Evolutionary conservation across 768 basidiomycete genomes (phyloP), one percentile per base, ranked within the genome.

Genomic region (Cyathus striatus): DNA sequence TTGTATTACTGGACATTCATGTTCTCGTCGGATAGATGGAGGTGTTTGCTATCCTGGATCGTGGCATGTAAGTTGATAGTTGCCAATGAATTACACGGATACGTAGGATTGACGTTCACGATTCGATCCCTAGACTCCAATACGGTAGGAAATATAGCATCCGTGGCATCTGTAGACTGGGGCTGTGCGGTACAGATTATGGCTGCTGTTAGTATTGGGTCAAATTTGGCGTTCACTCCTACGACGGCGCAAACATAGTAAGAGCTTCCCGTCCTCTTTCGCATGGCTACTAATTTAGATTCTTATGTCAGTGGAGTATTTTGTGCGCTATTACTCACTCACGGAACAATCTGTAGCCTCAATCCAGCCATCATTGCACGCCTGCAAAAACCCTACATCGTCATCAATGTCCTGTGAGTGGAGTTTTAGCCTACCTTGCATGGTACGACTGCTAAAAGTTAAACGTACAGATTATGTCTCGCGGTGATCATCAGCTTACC

Each of bases 241-340:
- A 77, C 76, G 5, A 55, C 59, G 14, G 66, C 57, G 1, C 74
- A 74, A 47, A 63, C 65, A 34, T 78, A 69, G 76, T 70, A 50
- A 43, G 75, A 17, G 12, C 16, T 18, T n/a, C n/a, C n/a, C n/a
- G n/a, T n/a, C n/a, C n/a, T n/a, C n/a, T n/a, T n/a, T n/a, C n/a
- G n/a, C n/a, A n/a, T n/a, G n/a, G n/a, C n/a, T n/a, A n/a, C n/a
- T n/a, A n/a, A n/a, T n/a, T n/a, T n/a, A n/a, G n/a, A n/a, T n/a
- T n/a, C n/a, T n/a, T n/a, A n/a, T n/a, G n/a, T n/a, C n/a, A 87
- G 86, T 45, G 85, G 78, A 2, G 73, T 88, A 3, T 90, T 79
- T 49, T 65, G 65, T 18, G 83, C 71, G 3, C 60, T 90, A 40
- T 52, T 90, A 10, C 41, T 83, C 17, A 65, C 74, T 2, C 84